These are phyloP conservation scores for Nitzschia sp. DNA, from an alignment of 108 stramenopile species.

Conservation along the genomic window DNA sequence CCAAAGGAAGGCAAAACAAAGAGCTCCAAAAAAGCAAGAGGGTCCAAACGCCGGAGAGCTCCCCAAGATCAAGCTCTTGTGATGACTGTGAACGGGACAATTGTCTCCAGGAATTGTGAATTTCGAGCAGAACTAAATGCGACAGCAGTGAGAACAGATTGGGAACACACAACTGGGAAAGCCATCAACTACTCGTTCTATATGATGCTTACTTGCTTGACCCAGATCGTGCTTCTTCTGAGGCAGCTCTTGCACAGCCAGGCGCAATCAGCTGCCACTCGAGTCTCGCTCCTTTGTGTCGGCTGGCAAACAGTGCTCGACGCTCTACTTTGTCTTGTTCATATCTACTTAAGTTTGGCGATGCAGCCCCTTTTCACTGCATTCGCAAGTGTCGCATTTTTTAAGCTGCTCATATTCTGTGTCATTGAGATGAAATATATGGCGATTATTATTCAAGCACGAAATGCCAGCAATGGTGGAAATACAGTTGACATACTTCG, in stretches of 20 bases:
- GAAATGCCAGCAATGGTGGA: slow-evolving; percentile 63
- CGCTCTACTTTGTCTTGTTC: slow-evolving; percentile 84
- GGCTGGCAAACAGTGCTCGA: slow-evolving; percentile 94
- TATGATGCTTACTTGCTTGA: slow-evolving; percentile 89
- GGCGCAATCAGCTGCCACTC: slow-evolving; percentile 72
- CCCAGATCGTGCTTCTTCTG: slow-evolving; percentile 87
- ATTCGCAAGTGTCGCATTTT: slow-evolving; percentile 91
- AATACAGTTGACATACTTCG: slow-evolving; percentile 66
- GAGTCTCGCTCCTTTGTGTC: slow-evolving; percentile 83
- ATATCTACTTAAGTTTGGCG: slow-evolving; percentile 84
- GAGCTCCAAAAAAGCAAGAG: slow-evolving; percentile 21
- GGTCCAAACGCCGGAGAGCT: background rate
- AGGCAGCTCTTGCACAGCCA: slow-evolving; percentile 87
- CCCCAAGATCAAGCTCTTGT: slow-evolving; percentile 60
- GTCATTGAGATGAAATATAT: slow-evolving; percentile 96
- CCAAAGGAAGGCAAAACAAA: background rate
- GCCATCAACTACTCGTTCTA: slow-evolving; percentile 91
- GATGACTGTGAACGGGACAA: slow-evolving; percentile 64
- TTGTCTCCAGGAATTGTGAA: slow-evolving; percentile 69
- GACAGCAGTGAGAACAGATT: slow-evolving; percentile 86
- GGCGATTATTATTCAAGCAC: slow-evolving; percentile 82
- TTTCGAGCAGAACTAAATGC: slow-evolving; percentile 71
- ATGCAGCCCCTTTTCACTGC: slow-evolving; percentile 87
- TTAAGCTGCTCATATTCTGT: slow-evolving; percentile 93
- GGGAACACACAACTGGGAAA: slow-evolving; percentile 79